phyloP scores from a whole-genome alignment of 139 green algal genomes.

The Coelastrella sp. region DNA sequence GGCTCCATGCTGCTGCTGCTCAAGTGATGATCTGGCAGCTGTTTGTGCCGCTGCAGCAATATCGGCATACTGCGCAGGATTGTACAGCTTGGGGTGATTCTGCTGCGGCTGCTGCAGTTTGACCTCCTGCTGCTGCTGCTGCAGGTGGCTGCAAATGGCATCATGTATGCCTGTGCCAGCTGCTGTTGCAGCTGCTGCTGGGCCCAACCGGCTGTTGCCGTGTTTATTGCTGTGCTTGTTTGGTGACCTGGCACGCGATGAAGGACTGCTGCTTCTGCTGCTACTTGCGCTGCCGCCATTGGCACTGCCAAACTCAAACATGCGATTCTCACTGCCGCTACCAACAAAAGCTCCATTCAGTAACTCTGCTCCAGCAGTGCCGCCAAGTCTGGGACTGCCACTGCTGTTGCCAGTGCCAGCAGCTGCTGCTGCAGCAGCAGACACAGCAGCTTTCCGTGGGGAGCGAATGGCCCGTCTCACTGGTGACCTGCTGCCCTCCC shows the following conservation, averaged over 20 bases:
- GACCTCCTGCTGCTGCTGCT: neutral
- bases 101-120: neutral
- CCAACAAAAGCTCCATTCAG: too few relatives aligned
- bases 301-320: neutral
- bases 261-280: too few relatives aligned
- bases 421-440: neutral
- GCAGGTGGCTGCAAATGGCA: neutral
- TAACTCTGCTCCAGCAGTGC: too few relatives aligned
- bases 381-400: neutral
- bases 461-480: neutral
- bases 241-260: neutral
- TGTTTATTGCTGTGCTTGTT: neutral
- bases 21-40: neutral
- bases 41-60: neutral
- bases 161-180: neutral
- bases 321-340: too few relatives aligned
- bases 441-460: neutral
- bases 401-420: neutral
- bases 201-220: neutral
- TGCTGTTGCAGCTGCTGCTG: neutral
- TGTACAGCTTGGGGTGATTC: neutral
- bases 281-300: neutral
- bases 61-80: neutral
- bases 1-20: neutral
- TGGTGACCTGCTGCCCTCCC: constrained; percentile 4